Base-by-base conservation (phyloP, 2,329 filamentous ascomycete genomes). In the Cytospora paraplurivora region DNA sequence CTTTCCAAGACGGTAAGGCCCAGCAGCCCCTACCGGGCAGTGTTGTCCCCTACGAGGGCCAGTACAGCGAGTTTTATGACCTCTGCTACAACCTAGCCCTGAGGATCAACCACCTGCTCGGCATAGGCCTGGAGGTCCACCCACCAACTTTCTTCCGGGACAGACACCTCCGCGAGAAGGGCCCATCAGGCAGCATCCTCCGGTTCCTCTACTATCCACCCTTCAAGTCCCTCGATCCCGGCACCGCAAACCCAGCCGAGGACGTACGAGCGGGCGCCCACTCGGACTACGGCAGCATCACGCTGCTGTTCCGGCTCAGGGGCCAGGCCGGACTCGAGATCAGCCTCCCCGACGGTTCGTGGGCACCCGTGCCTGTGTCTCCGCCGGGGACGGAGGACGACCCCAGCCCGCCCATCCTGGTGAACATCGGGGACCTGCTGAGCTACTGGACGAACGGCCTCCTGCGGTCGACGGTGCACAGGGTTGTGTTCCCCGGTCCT, bases 401-500 rank as follows among this genome's bases (percentile, higher is more conserved):
- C 69, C 78, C 79, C 10, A 83, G 80, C 49, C 88, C 86, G n/a
- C 93, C 89, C 1, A 92, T 93, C 81, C 75, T 97, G 81, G 75
- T 98, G 87, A 78, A 95, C 80, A 85, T 93, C 77, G 77, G 89
- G 76, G 79, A 88, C 73, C 71, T 90, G 72, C 77, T 89, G 66
- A 89, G 87, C 38, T 95, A 96, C 75, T 98, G 94, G 94, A 98
- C 95, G 1, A 89, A 90, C 68, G 93, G 93, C 0, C 76, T 97
- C 54, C 82, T 98, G 67, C 90, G 92, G 70, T 93, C 89, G 69
- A 97, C 94, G 0, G 86, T 97, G 7, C 95, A 98, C 73, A 82
- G 94, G 12, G 95, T 98, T 35, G 87, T 94, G 0, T 95, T 97
- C 68, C 77, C 81, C 0, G 71, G 67, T 13, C 82, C 83, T 1